These are phyloP conservation scores for Punica granatum DNA, from an alignment of 345 rosid species.

Conservation along the genomic window DNA sequence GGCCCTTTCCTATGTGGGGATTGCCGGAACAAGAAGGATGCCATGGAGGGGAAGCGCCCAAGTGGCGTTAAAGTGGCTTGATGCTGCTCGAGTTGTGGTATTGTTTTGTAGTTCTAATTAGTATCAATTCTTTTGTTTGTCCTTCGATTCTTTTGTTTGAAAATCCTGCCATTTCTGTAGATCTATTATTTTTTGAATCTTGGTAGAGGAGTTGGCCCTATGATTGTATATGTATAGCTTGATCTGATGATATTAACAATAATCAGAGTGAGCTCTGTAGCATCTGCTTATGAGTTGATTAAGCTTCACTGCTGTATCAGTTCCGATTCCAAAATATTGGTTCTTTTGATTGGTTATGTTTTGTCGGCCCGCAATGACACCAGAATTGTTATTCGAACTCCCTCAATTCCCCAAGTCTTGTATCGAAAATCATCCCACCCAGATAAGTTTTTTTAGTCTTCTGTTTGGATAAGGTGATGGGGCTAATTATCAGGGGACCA, in stretches of 20 bases:
- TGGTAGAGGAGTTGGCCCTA: neutral
- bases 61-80: conserved; percentile 64
- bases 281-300: neutral
- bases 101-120: neutral
- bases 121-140: neutral
- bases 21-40: conserved; percentile 78
- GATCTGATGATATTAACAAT: neutral
- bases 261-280: neutral
- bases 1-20: conserved; percentile 83
- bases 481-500: too few species aligned
- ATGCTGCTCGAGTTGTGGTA: neutral
- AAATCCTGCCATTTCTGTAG: neutral
- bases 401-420: too few species aligned
- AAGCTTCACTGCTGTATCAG: too few species aligned
- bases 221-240: neutral
- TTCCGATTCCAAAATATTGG: too few species aligned
- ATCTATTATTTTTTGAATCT: neutral
- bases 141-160: neutral
- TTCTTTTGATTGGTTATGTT: too few species aligned
- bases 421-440: too few species aligned
- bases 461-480: too few species aligned
- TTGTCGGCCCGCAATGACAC: too few species aligned
- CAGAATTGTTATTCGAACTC: too few species aligned
- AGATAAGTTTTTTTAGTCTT: too few species aligned
- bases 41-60: conserved; percentile 92